These are phyloP conservation scores for Symmetrospora coprosmae DNA, from an alignment of 768 basidiomycete genomes.

Conservation along the genomic window DNA sequence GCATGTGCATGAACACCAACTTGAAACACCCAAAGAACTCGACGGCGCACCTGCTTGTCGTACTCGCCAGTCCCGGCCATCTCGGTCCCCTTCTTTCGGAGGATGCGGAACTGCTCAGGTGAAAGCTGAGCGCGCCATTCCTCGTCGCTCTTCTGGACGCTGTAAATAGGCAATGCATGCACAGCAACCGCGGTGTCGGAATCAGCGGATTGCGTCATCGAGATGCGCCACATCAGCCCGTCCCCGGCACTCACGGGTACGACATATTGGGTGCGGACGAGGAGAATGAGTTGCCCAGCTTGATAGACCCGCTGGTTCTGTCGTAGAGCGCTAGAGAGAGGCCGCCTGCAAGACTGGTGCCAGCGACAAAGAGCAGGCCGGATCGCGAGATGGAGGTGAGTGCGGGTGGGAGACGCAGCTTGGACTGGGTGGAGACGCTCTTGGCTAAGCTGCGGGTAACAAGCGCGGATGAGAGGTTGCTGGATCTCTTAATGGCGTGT, in stretches of 20 bases:
- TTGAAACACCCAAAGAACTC: no score
- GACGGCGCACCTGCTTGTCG: constrained; percentile 22
- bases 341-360: constrained; percentile 5
- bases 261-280: not conserved
- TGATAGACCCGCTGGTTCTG: not conserved
- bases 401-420: constrained; percentile 14
- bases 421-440: constrained; percentile 1
- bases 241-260: constrained; percentile 12
- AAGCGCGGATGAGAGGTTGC: no score
- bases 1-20: no score
- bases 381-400: constrained; percentile 5
- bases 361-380: constrained; percentile 12
- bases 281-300: constrained; percentile 20
- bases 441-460: no score
- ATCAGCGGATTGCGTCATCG: no score
- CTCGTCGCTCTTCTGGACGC: constrained; percentile 13
- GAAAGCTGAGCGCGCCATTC: constrained; percentile 29
- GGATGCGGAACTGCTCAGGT: constrained; percentile 30
- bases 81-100: constrained; percentile 31
- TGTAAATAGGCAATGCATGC: not conserved
- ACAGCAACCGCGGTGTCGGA: no score
- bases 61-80: constrained; percentile 29
- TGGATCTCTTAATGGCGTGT: no score
- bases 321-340: constrained; percentile 19
- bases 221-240: not conserved